phyloP scores from a whole-genome alignment of 139 green algal species.

The Ulvella scutata region DNA sequence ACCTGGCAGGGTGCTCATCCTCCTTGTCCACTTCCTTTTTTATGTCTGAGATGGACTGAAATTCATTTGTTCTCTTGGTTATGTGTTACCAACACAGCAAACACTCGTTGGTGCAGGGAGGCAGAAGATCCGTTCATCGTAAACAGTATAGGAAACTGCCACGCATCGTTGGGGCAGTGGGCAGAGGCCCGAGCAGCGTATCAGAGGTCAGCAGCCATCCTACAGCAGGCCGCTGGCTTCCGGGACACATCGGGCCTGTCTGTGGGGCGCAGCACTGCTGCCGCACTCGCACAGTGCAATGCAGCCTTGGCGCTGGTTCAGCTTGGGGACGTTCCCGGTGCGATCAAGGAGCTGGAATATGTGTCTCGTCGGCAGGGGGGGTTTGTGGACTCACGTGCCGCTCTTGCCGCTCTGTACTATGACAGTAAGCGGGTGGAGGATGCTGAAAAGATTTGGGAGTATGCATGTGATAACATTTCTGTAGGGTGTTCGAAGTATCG shows the following conservation, averaged over 20 bases:
- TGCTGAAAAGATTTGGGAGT: constrained; percentile 54
- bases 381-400: constrained; percentile 58
- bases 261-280: constrained; percentile 10
- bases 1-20: neutral
- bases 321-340: constrained; percentile 38
- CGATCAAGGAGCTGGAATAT: constrained; percentile 35
- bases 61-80: too few species aligned
- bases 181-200: neutral
- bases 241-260: neutral
- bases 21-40: too few species aligned
- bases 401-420: constrained; percentile 66
- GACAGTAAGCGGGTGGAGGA: constrained; percentile 17
- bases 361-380: constrained; percentile 56
- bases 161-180: constrained; percentile 3
- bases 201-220: neutral
- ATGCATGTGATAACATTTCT: constrained; percentile 46
- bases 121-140: constrained; percentile 43
- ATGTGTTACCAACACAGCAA: too few species aligned
- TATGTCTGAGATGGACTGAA: too few species aligned
- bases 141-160: constrained; percentile 64
- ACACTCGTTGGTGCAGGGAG: neutral
- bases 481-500: constrained; percentile 54
- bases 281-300: constrained; percentile 42
- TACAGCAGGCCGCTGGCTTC: neutral
- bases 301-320: constrained; percentile 58